Evolutionary conservation across 176 grass and related monocot genomes (phyloP).

Genomic region (Poa pratensis): DNA sequence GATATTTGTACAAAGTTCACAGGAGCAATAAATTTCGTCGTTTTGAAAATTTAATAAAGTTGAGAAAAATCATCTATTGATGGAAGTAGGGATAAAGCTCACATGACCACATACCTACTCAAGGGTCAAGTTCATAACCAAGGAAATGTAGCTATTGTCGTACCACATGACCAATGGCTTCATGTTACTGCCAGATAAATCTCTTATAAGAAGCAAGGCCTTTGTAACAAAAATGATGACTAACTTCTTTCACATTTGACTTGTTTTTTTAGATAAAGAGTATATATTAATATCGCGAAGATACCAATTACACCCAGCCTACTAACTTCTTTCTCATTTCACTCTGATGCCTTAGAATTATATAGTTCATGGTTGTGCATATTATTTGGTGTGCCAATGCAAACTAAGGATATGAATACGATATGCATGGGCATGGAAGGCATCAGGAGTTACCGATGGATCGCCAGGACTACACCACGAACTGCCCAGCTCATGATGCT

Average conservation of each 20-base stretch:
- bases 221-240: neutral
- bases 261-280: too few relatives aligned
- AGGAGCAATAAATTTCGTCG: neutral
- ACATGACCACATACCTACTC: neutral
- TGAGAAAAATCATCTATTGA: neutral
- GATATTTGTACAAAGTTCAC: neutral
- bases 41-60: neutral
- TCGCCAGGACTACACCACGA: neutral
- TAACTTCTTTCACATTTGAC: too few relatives aligned
- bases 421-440: neutral
- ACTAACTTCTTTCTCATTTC: too few relatives aligned
- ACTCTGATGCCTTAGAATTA: neutral
- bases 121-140: neutral
- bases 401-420: neutral
- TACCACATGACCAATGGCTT: neutral
- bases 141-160: neutral
- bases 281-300: too few relatives aligned
- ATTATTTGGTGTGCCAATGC: neutral
- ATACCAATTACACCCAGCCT: too few relatives aligned
- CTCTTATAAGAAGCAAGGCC: neutral
- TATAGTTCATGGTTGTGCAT: neutral
- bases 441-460: neutral
- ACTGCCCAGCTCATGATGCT: neutral
- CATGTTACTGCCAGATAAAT: neutral
- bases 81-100: neutral